Base-by-base conservation (phyloP, 805 yeast species). In the Ogataea zsoltii region DNA sequence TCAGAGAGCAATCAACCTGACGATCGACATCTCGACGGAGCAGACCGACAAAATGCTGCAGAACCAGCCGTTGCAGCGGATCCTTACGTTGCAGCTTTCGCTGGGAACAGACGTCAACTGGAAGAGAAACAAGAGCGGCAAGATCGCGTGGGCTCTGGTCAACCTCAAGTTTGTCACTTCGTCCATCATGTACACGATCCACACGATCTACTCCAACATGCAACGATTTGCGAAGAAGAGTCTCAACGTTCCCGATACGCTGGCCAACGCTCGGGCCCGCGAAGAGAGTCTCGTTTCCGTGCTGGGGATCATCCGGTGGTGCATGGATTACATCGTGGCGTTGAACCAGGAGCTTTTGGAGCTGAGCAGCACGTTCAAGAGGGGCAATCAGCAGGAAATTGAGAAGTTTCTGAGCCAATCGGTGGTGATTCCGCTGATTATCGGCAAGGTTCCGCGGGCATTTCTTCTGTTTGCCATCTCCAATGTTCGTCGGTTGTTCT, bases 261-360 rank as follows among this genome's bases (percentile, higher is more conserved):
- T 64, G 9, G 55, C 58, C 5, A 65, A 66, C 37, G 62, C 72
- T 42, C 47, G 57, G 56, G 50, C 77, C 58, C 71, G 89, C 53
- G 83, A 83, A 30, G 90, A 85, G 54, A 72, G 80, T 49, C 72
- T 85, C 3, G 69, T 83, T 54, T 73, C 80, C 14, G 70, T 82
- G 10, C 65, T 88, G n/a, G 97, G 97, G 0, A 79, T 85, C 32
- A 80, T 86, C 7, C 79, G 88, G 56, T 92, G 97, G 97, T 77
- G 88, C 53, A 76, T 88, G 26, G 97, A 90, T 60, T 79, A 88
- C 49, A 72, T 88, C 44, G 79, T 84, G 1, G 81, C 79, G 50
- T 61, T 88, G 33, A 79, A 82, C 44, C 96, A 91, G 62, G 96
- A 92, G 53, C 65, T 85, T 28, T 58, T 83, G 18, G 76, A 82